phyloP scores from a whole-genome alignment of 371 early-diverging fungal genomes.

The Mucor sp. region DNA sequence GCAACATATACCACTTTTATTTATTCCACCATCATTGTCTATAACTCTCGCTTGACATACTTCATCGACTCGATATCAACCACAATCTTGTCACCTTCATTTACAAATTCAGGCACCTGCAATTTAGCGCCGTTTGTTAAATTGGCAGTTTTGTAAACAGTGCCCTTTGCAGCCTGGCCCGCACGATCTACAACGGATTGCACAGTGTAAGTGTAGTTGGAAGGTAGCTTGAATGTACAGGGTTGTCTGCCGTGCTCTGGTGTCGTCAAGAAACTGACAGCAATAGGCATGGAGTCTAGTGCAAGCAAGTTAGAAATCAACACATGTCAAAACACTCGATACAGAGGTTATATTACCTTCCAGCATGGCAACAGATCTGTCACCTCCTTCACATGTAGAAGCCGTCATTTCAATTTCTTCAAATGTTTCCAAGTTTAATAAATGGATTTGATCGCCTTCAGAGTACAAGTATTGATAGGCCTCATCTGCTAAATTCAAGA shows the following conservation, averaged over 20 bases:
- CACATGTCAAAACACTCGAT: not conserved
- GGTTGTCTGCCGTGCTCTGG: constrained; percentile 47
- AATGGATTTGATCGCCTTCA: constrained; percentile 59
- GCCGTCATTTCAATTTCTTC: constrained; percentile 71
- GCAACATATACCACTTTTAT: not conserved
- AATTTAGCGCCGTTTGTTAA: constrained; percentile 74
- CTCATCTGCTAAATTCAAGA: constrained; percentile 64
- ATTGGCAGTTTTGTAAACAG: constrained; percentile 70
- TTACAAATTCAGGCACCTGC: constrained; percentile 82
- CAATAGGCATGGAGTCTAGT: constrained; percentile 47
- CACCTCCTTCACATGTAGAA: constrained; percentile 62
- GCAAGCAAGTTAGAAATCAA: not conserved
- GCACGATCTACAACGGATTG: constrained; percentile 48
- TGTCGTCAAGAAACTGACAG: constrained; percentile 48
- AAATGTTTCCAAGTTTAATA: constrained; percentile 70
- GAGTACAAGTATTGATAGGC: constrained; percentile 74
- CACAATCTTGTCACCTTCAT: constrained; percentile 72
- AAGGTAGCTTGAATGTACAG: constrained; percentile 45
- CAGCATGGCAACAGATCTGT: constrained; percentile 36
- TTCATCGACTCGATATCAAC: constrained; percentile 73
- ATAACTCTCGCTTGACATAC: constrained; percentile 61
- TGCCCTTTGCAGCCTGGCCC: constrained; percentile 72
- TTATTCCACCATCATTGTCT: not conserved
- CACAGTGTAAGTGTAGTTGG: constrained; percentile 42
- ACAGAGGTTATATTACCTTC: no score